phyloP scores from a whole-genome alignment of 176 grass and related monocot genomes.

The Aegilops bicornis region DNA sequence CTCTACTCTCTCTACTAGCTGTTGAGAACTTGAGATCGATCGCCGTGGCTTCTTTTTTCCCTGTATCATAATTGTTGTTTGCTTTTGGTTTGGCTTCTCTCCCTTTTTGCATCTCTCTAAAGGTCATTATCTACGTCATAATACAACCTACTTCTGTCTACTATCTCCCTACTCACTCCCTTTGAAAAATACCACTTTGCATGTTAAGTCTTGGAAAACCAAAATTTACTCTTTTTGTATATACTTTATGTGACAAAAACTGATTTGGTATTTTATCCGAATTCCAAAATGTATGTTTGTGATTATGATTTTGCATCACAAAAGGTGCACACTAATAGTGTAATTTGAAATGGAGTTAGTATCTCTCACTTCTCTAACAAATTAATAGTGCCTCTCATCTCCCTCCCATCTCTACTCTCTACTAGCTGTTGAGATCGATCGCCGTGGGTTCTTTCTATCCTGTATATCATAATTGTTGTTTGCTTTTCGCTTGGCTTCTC shows the following conservation, averaged over 20 bases:
- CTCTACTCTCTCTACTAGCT: neutral
- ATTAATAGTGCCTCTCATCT: too few relatives aligned
- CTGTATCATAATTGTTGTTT: constrained; percentile 15
- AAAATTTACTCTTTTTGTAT: too few relatives aligned
- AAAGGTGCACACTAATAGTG: too few relatives aligned
- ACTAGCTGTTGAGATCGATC: neutral
- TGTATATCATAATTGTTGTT: constrained; percentile 14
- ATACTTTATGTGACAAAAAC: too few relatives aligned
- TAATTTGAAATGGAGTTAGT: too few relatives aligned
- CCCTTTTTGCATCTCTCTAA: neutral
- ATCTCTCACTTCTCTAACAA: too few relatives aligned
- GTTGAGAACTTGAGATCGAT: neutral
- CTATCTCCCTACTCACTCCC: neutral
- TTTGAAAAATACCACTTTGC: neutral
- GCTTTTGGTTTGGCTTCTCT: constrained; percentile 8
- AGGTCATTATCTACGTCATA: neutral
- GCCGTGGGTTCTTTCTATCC: constrained; percentile 1
- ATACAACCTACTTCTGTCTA: neutral
- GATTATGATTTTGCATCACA: too few relatives aligned
- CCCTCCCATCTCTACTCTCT: neutral
- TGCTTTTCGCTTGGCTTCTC: constrained; percentile 15
- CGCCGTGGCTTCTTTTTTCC: constrained; percentile 5
- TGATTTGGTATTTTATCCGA: too few relatives aligned
- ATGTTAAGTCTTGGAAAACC: neutral
- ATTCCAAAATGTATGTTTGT: too few relatives aligned